A percentile compares a stretch with the other conserved stretches of the same genome.
These are phyloP conservation scores for Pythium brachiatum DNA, from an alignment of 352 stramenopile species.

Conservation along the genomic window DNA sequence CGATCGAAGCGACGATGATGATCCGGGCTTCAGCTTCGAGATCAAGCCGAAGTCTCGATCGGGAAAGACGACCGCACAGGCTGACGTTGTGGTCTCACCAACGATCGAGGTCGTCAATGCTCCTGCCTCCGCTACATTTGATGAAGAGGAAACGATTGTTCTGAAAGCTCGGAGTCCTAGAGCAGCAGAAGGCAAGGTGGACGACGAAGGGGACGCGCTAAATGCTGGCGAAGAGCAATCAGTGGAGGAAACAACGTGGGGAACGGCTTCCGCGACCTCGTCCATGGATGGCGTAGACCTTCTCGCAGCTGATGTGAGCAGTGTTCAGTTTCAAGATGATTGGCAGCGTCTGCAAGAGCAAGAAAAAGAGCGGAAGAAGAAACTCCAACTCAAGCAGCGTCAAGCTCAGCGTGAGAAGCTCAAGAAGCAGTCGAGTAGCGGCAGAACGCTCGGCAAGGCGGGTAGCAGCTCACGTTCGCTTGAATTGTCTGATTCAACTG, in stretches of 20 bases:
- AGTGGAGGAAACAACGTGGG: conserved; percentile 5
- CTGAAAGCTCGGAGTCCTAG: neutral
- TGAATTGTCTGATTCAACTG: neutral
- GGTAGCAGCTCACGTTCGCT: conserved; percentile 12
- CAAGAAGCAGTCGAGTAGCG: conserved; percentile 49
- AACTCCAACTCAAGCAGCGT: conserved; percentile 65
- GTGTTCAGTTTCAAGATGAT: conserved; percentile 44
- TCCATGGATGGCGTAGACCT: neutral
- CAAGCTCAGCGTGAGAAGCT: conserved; percentile 78
- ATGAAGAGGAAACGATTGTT: neutral
- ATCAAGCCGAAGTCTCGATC: conserved; percentile 35
- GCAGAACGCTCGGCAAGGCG: conserved; percentile 15
- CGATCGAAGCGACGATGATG: neutral
- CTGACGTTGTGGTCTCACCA: neutral
- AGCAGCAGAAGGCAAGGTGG: neutral
- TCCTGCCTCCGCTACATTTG: neutral
- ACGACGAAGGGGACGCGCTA: neutral
- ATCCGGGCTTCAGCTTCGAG: conserved; percentile 50
- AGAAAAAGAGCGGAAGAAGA: conserved; percentile 71
- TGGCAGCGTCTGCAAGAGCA: conserved; percentile 75
- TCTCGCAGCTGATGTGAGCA: neutral
- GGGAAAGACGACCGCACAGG: neutral
- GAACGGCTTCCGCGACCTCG: neutral
- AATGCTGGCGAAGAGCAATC: neutral
- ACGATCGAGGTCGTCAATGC: neutral